phyloP scores from a whole-genome alignment of 345 rosid species.

The Eucalyptus pumila region DNA sequence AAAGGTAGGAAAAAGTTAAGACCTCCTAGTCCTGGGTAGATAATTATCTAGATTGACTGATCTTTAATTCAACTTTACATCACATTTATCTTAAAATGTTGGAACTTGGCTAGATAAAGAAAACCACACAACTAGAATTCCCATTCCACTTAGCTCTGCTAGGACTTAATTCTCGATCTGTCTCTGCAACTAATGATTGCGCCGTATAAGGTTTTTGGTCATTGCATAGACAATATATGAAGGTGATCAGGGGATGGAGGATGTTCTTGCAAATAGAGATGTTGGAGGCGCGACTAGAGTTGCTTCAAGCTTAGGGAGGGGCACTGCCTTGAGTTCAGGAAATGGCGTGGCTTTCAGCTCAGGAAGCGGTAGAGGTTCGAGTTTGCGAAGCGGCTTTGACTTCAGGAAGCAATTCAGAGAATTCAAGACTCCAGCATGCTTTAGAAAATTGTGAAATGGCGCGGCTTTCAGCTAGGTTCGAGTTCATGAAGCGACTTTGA shows the following conservation, averaged over 20 bases:
- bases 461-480: too few relatives aligned
- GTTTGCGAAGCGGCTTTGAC: accelerated
- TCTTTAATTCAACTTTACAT: neutral
- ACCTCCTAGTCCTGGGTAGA: neutral
- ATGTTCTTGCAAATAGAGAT: neutral
- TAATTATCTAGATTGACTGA: neutral
- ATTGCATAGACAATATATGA: too few relatives aligned
- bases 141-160: neutral
- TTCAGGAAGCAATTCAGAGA: too few relatives aligned
- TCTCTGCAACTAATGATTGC: neutral
- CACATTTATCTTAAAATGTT: neutral
- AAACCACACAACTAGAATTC: neutral
- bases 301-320: too few relatives aligned
- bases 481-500: too few relatives aligned
- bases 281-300: neutral
- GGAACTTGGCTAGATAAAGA: neutral
- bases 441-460: too few relatives aligned
- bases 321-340: too few relatives aligned
- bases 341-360: too few relatives aligned
- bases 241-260: neutral
- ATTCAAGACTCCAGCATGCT: too few relatives aligned
- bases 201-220: neutral
- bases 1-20: neutral
- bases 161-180: neutral
- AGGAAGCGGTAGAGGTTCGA: too few relatives aligned